These are phyloP conservation scores for Candolleomyces aberdarensis DNA, from an alignment of 768 basidiomycete species.

Conservation along the genomic window DNA sequence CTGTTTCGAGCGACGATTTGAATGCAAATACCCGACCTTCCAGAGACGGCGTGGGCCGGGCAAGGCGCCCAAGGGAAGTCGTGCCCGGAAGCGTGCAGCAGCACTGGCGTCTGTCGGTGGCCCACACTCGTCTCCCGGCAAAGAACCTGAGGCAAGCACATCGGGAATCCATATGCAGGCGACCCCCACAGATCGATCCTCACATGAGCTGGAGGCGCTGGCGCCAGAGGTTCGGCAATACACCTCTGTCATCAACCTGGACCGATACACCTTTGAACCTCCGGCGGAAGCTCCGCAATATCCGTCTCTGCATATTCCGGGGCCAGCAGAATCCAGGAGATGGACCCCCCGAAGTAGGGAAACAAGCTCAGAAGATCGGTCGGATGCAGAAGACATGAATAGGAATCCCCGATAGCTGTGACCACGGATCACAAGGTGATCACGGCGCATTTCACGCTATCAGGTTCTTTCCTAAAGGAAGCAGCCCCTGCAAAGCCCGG, in stretches of 20 bases:
- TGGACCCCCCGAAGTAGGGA: constrained; percentile 24
- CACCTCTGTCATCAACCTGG: constrained; percentile 27
- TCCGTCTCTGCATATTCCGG: constrained; percentile 14
- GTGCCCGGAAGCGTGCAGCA: constrained; percentile 34
- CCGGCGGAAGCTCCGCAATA: constrained; percentile 12
- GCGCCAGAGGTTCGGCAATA: constrained; percentile 28
- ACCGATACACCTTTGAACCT: constrained; percentile 27
- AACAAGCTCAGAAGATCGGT: constrained; percentile 33
- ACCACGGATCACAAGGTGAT: constrained; percentile 23
- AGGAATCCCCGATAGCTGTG: constrained; percentile 17
- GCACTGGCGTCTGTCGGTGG: constrained; percentile 7
- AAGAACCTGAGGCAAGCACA: not conserved
- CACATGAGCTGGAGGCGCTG: constrained; percentile 1
- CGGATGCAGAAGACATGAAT: constrained; percentile 29
- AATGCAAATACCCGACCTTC: constrained; percentile 52
- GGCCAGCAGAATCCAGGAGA: constrained; percentile 11
- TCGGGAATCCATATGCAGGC: not conserved
- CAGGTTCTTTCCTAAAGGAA: constrained; percentile 1
- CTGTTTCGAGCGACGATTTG: constrained; percentile 50
- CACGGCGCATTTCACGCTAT: constrained; percentile 14
- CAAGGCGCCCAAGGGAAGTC: constrained; percentile 63
- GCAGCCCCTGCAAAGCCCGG: not conserved
- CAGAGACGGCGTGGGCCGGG: constrained; percentile 69
- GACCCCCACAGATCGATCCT: not conserved
- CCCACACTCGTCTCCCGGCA: not conserved